Evolutionary conservation across 164 flowering plant genomes (phyloP), one percentile per base, ranked within the genome.

Genomic region (Akebia trifoliata): DNA sequence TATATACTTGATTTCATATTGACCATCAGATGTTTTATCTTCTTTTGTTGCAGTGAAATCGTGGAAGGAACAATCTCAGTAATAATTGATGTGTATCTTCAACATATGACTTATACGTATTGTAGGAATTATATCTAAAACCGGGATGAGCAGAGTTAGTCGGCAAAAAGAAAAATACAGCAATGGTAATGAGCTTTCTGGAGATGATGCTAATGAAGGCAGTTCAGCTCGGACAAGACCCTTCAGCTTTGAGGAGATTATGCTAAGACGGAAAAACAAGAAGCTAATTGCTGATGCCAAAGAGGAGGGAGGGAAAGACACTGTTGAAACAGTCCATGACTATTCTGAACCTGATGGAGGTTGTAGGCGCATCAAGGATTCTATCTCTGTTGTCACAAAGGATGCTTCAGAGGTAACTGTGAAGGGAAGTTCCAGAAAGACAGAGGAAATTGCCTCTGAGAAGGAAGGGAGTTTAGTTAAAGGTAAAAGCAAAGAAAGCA

Each of bases 141-240:
- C 62, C 30, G 67, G 40, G 66, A 86, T 86, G 93, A 70, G 77
- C 61, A 65, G 76, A 65, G 61, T 63, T 37, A 64, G 62, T 70
- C 66, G 57, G 55, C 62, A 47, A 32, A 76, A 69, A 50, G 82
- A 63, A 53, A 75, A 63, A 42, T 18, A 66, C 49, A 64, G 55
- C 22, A 69, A 12, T n/a, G 56, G 48, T 49, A 39, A 47, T 59
- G 70, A 58, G 47, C 44, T 57, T 24, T 59, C 70, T 9, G 34
- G 17, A 40, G 69, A 65, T 64, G 30, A 68, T n/a, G 7, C 20
- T 39, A 39, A 68, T 67, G 95, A 76, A 40, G 96, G 87, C 44
- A 83, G 86, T 58, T 73, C 97, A 59, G 99, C 99, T 55, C 73
- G 97, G 54, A 90, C 97, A 53, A 81, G 99, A 64, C 97, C 99